Percentiles rank a stretch among this genome's conserved stretches.
Conservation (phyloP, 2,329 filamentous ascomycete genomes). For the Biscogniauxia sp. region DNA sequence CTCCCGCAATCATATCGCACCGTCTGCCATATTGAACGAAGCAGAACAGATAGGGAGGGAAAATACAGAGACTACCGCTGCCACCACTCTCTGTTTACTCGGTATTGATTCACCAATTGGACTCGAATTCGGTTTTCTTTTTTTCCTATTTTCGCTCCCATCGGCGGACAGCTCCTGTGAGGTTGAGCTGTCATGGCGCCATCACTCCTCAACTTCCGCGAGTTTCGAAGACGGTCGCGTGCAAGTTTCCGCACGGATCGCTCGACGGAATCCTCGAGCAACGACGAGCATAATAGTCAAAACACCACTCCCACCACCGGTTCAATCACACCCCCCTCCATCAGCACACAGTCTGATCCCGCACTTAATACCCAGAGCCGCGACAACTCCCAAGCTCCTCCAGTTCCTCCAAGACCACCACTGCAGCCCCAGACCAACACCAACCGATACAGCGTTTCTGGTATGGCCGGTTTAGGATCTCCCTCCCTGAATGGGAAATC, state of each 20-base stretch:
- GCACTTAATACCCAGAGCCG: slow-evolving; percentile 63
- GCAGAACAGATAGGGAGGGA: neutral
- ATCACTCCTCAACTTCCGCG: slow-evolving; percentile 66
- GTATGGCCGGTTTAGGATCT: slow-evolving; percentile 60
- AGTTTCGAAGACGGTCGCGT: slow-evolving; percentile 73
- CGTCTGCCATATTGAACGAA: neutral
- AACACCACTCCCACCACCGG: slow-evolving; percentile 64
- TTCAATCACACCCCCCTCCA: slow-evolving; percentile 73
- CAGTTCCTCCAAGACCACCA: slow-evolving; percentile 36
- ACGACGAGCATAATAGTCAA: slow-evolving; percentile 52
- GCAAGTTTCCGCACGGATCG: slow-evolving; percentile 68
- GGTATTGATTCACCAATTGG: slow-evolving; percentile 4
- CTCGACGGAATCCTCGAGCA: slow-evolving; percentile 61
- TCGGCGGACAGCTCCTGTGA: slow-evolving; percentile 7
- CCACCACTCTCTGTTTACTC: neutral
- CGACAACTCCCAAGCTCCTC: slow-evolving; percentile 36
- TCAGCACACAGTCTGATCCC: slow-evolving; percentile 64
- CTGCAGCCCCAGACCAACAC: slow-evolving; percentile 37
- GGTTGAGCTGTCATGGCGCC: slow-evolving; percentile 47
- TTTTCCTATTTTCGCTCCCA: neutral
- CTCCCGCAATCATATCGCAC: neutral
- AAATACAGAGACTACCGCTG: slow-evolving; percentile 7
- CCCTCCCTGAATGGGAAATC: slow-evolving; percentile 52
- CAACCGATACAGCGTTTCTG: slow-evolving; percentile 63
- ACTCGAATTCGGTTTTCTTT: slow-evolving; percentile 11